Conservation (phyloP, 371 early-diverging fungal genomes). For the Mucor velutinosus region DNA sequence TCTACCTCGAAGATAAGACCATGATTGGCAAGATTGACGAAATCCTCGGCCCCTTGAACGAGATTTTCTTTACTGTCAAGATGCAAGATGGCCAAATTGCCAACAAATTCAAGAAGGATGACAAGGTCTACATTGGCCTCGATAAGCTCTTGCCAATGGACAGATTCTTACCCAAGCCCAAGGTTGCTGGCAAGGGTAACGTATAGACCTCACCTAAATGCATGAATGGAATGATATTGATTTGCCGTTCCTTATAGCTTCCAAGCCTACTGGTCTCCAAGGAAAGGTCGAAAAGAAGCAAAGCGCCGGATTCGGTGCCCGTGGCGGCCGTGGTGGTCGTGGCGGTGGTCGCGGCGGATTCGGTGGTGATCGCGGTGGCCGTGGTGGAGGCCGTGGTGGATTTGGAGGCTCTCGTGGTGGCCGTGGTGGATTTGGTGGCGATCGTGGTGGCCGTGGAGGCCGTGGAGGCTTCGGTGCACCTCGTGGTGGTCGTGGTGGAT, state of each 20-base stretch:
- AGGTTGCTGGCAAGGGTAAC: constrained; percentile 64
- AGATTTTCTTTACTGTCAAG: constrained; percentile 97
- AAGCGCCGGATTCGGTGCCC: constrained; percentile 28
- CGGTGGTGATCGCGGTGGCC: constrained; percentile 10
- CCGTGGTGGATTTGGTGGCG: constrained; percentile 15
- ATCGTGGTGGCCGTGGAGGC: constrained; percentile 13
- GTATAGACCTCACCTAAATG: neutral
- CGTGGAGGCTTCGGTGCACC: neutral
- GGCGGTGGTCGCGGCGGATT: constrained; percentile 16
- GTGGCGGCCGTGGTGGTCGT: constrained; percentile 16
- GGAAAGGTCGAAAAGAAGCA: constrained; percentile 57
- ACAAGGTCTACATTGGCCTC: constrained; percentile 90
- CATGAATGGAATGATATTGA: neutral
- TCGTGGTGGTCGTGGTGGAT: constrained; percentile 23
- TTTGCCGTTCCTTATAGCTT: constrained; percentile 10
- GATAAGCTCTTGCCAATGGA: constrained; percentile 96
- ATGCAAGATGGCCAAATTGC: constrained; percentile 92
- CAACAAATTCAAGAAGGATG: constrained; percentile 83
- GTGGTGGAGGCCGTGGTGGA: constrained; percentile 14
- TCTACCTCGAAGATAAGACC: constrained; percentile 95
- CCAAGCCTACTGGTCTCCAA: constrained; percentile 50
- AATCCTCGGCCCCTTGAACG: constrained; percentile 97
- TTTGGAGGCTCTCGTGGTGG: constrained; percentile 1
- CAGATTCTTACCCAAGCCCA: constrained; percentile 96
- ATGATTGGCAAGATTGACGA: constrained; percentile 99